These are phyloP conservation scores for Monosporascus sp. DNA, from an alignment of 2,329 filamentous ascomycete species.

Conservation along the genomic window DNA sequence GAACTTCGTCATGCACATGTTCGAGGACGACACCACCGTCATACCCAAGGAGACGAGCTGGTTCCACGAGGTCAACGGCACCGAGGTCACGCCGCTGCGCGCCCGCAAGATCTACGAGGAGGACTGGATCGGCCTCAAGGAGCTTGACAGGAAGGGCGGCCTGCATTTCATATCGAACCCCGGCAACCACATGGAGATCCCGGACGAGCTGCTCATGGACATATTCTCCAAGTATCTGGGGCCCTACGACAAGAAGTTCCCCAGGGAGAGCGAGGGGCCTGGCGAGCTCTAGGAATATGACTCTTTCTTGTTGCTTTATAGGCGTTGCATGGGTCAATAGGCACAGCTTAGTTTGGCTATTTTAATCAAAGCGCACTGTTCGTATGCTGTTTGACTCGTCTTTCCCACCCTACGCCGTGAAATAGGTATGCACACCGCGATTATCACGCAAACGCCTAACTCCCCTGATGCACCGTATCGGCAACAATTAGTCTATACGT, in stretches of 20 bases:
- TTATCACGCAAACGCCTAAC: constrained; percentile 9
- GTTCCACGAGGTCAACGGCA: constrained; percentile 82
- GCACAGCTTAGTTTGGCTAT: constrained; percentile 4
- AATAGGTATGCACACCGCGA: constrained; percentile 9
- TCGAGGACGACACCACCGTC: constrained; percentile 78
- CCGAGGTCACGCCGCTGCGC: constrained; percentile 60
- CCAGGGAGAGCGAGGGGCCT: constrained; percentile 17
- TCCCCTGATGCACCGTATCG: constrained; percentile 10
- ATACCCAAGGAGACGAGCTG: constrained; percentile 87
- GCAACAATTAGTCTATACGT: constrained; percentile 29
- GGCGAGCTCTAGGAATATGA: constrained; percentile 32
- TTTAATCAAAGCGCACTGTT: constrained; percentile 4
- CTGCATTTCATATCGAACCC: constrained; percentile 68
- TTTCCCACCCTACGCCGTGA: constrained; percentile 11
- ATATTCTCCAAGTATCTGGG: constrained; percentile 66
- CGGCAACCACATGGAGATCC: constrained; percentile 80
- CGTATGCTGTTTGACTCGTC: background rate
- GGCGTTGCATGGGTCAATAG: background rate
- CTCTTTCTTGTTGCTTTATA: background rate
- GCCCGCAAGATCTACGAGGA: constrained; percentile 73
- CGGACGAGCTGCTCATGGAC: constrained; percentile 58
- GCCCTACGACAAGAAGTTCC: constrained; percentile 36
- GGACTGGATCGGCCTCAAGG: constrained; percentile 86
- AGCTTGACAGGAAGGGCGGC: constrained; percentile 71
- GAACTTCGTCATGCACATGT: constrained; percentile 84